Evolutionary conservation across 2,329 filamentous ascomycete genomes (phyloP).

Genomic region (Sordariomycetes sp.): DNA sequence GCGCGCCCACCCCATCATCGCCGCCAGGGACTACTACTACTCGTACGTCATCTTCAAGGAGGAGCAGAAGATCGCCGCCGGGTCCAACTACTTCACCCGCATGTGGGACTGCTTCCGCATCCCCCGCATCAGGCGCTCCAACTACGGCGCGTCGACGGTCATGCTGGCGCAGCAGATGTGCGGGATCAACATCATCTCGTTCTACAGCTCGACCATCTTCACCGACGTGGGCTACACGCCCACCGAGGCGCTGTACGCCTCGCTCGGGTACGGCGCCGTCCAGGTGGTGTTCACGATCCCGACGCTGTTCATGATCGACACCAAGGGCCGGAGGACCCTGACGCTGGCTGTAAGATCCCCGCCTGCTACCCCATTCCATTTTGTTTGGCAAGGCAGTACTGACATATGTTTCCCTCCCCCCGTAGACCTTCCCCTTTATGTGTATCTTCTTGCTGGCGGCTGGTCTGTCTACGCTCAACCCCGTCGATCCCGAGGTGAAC

Average conservation of each 20-base stretch:
- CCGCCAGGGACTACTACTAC: slow-evolving; percentile 10
- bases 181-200: slow-evolving; percentile 14
- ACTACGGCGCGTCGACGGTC: slow-evolving; percentile 8
- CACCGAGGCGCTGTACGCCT: slow-evolving; percentile 18
- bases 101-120: slow-evolving; percentile 7
- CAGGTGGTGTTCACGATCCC: slow-evolving; percentile 21
- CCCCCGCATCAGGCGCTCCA: slow-evolving; percentile 6
- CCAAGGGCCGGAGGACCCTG: slow-evolving; percentile 13
- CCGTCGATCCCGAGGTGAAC: slow-evolving; percentile 7
- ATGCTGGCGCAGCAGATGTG: slow-evolving; percentile 7
- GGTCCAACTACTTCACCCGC: slow-evolving; percentile 4
- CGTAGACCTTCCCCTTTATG: slow-evolving; percentile 22
- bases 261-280: slow-evolving; percentile 20
- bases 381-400: not conserved
- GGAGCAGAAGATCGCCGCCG: slow-evolving; percentile 4
- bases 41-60: slow-evolving; percentile 7
- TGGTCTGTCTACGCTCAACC: slow-evolving; percentile 18
- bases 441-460: slow-evolving; percentile 20
- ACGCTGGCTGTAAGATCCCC: slow-evolving; percentile 10
- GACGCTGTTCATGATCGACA: slow-evolving; percentile 16
- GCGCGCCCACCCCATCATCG: slow-evolving; percentile 10
- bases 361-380: not conserved
- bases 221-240: slow-evolving; percentile 14
- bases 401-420: not conserved
- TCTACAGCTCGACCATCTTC: slow-evolving; percentile 19